phyloP scores from a whole-genome alignment of 371 early-diverging fungal genomes.

The Agmasoma carcini region DNA sequence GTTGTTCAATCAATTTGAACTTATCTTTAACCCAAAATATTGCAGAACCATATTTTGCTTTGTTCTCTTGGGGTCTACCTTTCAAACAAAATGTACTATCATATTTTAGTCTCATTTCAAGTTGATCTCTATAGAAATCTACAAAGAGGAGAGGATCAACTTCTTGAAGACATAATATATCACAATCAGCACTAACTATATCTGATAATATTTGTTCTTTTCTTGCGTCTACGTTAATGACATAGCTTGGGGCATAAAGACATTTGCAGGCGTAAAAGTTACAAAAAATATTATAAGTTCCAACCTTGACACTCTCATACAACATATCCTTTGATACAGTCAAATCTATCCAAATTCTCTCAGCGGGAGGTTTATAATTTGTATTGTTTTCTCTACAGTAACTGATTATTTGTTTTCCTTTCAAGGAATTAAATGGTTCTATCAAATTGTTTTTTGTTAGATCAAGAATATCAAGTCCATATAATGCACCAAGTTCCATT shows the following conservation, averaged over 20 bases:
- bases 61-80: constrained; percentile 72
- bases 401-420: constrained; percentile 64
- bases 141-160: constrained; percentile 40
- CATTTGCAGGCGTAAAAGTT: constrained; percentile 75
- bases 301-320: constrained; percentile 62
- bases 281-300: constrained; percentile 81
- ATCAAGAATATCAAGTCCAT: constrained; percentile 72
- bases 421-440: constrained; percentile 63
- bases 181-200: constrained; percentile 66
- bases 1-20: constrained; percentile 62
- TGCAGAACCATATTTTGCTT: constrained; percentile 84
- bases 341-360: constrained; percentile 76
- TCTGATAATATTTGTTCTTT: constrained; percentile 73
- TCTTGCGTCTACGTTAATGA: constrained; percentile 76
- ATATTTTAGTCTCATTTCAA: constrained; percentile 56
- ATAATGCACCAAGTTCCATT: constrained; percentile 73
- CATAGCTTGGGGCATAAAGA: constrained; percentile 90
- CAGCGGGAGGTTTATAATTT: constrained; percentile 66
- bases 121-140: constrained; percentile 66
- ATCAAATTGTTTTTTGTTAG: constrained; percentile 85
- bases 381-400: constrained; percentile 71
- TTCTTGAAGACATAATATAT: constrained; percentile 84
- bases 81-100: constrained; percentile 80
- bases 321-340: constrained; percentile 42
- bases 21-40: constrained; percentile 71